phyloP scores from a whole-genome alignment of 2,329 filamentous ascomycete genomes.

The Didymella exigua region DNA sequence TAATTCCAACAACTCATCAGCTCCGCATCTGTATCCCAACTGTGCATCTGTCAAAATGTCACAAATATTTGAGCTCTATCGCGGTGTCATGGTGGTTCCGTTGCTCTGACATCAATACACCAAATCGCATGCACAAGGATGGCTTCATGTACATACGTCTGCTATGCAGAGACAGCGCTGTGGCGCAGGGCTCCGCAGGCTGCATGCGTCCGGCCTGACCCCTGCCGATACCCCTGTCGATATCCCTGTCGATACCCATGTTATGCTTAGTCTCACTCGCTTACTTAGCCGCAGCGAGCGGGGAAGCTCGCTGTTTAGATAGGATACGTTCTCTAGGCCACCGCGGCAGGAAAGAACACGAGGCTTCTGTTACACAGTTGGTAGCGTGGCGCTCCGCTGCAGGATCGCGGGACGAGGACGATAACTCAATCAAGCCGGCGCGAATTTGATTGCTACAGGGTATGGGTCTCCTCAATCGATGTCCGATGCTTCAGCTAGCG shows the following conservation, averaged over 20 bases:
- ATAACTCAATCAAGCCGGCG: not conserved
- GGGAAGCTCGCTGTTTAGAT: slow-evolving; percentile 2
- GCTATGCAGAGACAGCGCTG: not conserved
- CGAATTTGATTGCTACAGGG: slow-evolving; percentile 6
- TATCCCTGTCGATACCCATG: slow-evolving; percentile 4
- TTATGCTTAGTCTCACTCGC: not conserved
- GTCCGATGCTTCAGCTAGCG: slow-evolving; percentile 11
- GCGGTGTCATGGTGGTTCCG: not conserved
- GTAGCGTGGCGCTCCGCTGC: slow-evolving; percentile 4
- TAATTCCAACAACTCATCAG: not conserved
- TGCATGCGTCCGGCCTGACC: not conserved
- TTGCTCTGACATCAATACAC: not conserved
- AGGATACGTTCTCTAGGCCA: not conserved
- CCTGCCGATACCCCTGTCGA: not conserved
- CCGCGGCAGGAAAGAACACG: not conserved
- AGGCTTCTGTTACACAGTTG: not conserved
- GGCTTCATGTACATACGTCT: not conserved
- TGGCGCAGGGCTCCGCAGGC: not conserved
- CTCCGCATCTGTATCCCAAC: not conserved
- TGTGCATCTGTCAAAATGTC: not conserved
- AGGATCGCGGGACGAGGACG: not conserved
- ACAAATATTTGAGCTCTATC: not conserved
- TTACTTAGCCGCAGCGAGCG: not conserved
- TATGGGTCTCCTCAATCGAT: slow-evolving; percentile 21
- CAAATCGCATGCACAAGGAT: not conserved